These are phyloP conservation scores for Podaxis sp. DNA, from an alignment of 768 basidiomycete species.

Conservation along the genomic window DNA sequence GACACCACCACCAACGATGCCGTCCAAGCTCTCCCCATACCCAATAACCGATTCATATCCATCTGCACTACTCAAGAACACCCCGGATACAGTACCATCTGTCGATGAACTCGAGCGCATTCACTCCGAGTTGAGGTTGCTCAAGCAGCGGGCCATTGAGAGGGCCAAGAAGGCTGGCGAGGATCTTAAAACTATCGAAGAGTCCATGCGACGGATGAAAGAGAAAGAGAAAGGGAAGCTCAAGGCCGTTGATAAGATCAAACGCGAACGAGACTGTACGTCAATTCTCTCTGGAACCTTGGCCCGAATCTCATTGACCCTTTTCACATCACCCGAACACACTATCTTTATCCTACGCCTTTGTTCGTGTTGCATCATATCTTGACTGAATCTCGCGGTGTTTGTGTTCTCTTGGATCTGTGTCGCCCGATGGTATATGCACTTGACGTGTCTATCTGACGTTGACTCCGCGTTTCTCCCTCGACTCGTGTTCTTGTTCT, in stretches of 20 bases:
- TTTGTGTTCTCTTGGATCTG: not conserved
- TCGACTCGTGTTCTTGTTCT: not conserved
- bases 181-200: conserved; percentile 72
- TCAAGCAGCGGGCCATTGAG: conserved; percentile 55
- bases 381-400: conserved; percentile 2
- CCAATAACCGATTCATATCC: conserved; percentile 45
- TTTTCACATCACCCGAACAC: conserved; percentile 8
- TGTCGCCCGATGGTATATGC: not conserved
- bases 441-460: not conserved
- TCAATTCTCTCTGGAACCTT: conserved; percentile 28
- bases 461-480: not conserved
- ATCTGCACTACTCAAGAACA: conserved; percentile 61
- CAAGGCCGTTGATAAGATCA: conserved; percentile 66
- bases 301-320: conserved; percentile 18
- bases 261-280: conserved; percentile 76
- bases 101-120: conserved; percentile 70
- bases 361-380: conserved; percentile 26
- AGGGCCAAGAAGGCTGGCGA: conserved; percentile 73
- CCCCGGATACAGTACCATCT: conserved; percentile 65
- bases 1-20: conserved; percentile 40
- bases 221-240: conserved; percentile 77
- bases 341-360: conserved; percentile 16
- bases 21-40: conserved; percentile 57
- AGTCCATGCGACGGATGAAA: conserved; percentile 73
- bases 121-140: conserved; percentile 54